Evolutionary conservation across 768 basidiomycete genomes (phyloP), one percentile per base, ranked within the genome.

Genomic region (Tulasnella sp.): DNA sequence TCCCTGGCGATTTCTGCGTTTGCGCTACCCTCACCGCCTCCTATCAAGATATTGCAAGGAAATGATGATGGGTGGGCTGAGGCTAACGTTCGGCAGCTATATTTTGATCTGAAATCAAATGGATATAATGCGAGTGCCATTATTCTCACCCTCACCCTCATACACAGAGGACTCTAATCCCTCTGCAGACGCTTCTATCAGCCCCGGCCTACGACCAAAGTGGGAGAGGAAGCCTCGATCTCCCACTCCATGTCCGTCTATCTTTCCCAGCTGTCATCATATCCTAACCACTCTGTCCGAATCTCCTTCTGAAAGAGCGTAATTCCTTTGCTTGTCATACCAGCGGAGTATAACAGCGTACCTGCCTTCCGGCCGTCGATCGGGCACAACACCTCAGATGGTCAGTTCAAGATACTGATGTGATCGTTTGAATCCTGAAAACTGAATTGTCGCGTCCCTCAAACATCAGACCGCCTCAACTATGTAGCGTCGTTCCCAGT

Each of bases 41-140:
- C 30, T 42, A n/a, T 60, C 11, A 60, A 54, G n/a, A 60, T 60
- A n/a, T 41, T 60, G 15, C 15, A 56, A 13, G 51, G 58, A 9
- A 60, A 60, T 38, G 58, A 60, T 29, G 58, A 60, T 32, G 58
- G 58, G 10, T 60, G 58, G 58, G 48, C 51, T 17, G 58, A 60
- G 21, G 58, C 30, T 7, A 60, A 60, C 41, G n/a, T 60, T 32
- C 58, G 58, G 4, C 34, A 38, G 32, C 27, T 60, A 10, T 51
- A 60, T 26, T 23, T 32, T 11, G 51, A 51, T 10, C 30, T 52
- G 13, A 21, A 54, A 23, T 7, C 21, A 19, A 27, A 17, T 2
- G 58, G 58, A 10, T 3, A 60, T 34, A 21, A 38, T 30, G 56
- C 51, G 21, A 48, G 58, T 42, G 13, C 9, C 13, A 13, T 3